Conservation (phyloP, 164 flowering plant species). For the Magnolia changhungtana region DNA sequence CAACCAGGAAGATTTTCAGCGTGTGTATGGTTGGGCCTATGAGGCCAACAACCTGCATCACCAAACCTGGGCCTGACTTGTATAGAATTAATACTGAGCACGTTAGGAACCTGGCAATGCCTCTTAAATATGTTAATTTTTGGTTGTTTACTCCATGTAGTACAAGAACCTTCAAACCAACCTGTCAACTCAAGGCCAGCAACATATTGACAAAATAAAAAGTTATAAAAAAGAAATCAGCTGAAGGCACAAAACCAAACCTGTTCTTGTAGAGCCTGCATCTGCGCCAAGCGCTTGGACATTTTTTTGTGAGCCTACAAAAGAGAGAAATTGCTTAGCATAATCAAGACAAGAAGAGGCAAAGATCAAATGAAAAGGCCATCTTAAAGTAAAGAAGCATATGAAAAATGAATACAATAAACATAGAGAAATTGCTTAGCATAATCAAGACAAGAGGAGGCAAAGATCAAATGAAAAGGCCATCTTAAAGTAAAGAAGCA, state of each 20-base stretch:
- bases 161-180: background rate
- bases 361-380: background rate
- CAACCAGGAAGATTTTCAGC: too few species aligned
- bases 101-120: background rate
- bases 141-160: background rate
- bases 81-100: too few species aligned
- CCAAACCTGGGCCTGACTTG: background rate
- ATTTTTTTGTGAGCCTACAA: slow-evolving; percentile 67
- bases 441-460: background rate
- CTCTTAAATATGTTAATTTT: background rate
- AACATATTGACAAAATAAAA: background rate
- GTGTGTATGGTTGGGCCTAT: background rate
- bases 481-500: background rate
- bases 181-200: slow-evolving; percentile 1
- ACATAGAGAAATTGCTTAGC: background rate
- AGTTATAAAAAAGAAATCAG: background rate
- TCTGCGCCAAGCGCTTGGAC: slow-evolving; percentile 56
- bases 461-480: background rate
- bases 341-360: background rate
- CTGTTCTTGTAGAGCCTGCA: slow-evolving; percentile 83
- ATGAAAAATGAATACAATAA: background rate
- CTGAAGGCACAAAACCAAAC: slow-evolving; percentile 27
- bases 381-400: background rate
- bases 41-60: background rate
- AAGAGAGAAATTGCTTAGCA: slow-evolving; percentile 12